Evolutionary conservation across 768 basidiomycete genomes (phyloP), one percentile per base, ranked within the genome.

Genomic region (Suillus clintonianus): DNA sequence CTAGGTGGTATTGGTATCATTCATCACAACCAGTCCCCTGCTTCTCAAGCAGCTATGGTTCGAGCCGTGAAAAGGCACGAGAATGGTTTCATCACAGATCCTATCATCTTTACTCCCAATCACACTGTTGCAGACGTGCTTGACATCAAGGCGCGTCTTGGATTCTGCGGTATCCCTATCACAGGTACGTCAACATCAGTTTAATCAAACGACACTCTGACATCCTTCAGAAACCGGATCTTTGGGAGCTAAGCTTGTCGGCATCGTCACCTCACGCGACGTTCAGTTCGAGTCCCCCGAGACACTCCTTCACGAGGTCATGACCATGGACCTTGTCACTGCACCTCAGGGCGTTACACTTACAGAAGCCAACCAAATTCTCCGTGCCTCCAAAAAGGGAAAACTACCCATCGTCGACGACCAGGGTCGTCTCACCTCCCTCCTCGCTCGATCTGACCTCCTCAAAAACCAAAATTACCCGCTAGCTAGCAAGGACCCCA

Each of bases 401-500:
- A 99, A 99, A 75, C 88, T 99, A 2, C 96, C 95, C 43, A 89
- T 94, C 73, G 80, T 93, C 69, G 87, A 94, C 76, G 65, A 74
- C 10, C 71, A 85, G 53, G 89, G 89, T 54, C 80, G 85, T 63
- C 88, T 94, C 59, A 81, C 85, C 36, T 88, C 90, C 24, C 93
- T 99, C 67, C 89, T 99, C 60, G 95, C 97, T 3, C 95, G 96
- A 61, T 98, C 95, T 56, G 97, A 99, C 78, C 83, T 99, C 55
- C 87, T 99, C 74, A 99, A 99, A 79, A 97, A 97, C 79, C 94
- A 97, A 75, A 95, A 91, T 61, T 99, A 90, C 78, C 97, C 97
- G 1, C 86, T 97, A 62, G 95, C 97, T 1, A 92, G 90, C 68
- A 99, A 99, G 80, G 86, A 90, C 67, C 91, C 92, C 1, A 83